Evolutionary conservation across 2,329 filamentous ascomycete genomes (phyloP).

Genomic region (Hymenoscyphus fructigenus): DNA sequence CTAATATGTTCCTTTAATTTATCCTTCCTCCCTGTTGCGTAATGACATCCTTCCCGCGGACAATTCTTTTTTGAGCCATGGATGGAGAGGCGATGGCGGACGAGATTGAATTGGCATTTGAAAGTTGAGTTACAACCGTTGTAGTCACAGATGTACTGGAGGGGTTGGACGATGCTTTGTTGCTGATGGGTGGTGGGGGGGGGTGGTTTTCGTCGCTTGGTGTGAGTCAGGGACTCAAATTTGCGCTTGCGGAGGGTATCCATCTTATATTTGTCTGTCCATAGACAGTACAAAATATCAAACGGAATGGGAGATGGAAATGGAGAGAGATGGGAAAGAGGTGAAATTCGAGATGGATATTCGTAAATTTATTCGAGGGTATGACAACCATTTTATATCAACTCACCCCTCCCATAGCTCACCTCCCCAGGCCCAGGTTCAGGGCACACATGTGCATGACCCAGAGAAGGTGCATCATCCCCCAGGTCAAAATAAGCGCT

Average conservation of each 20-base stretch:
- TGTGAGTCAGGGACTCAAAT: neutral
- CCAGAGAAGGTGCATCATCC: neutral
- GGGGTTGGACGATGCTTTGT: neutral
- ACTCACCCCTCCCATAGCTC: neutral
- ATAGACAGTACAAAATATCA: neutral
- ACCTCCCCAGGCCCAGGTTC: neutral
- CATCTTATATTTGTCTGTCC: neutral
- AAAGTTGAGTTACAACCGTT: conserved; percentile 11
- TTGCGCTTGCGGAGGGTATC: neutral
- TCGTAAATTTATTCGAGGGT: neutral
- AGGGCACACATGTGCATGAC: neutral
- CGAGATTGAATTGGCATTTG: conserved; percentile 12
- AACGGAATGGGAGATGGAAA: neutral
- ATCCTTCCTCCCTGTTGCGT: conserved; percentile 12
- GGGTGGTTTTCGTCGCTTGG: neutral
- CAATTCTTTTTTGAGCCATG: conserved; percentile 15
- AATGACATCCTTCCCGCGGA: conserved; percentile 7
- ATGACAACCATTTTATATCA: neutral
- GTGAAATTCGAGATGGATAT: neutral
- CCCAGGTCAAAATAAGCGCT: neutral
- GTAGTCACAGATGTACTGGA: conserved; percentile 5
- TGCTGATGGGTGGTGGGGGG: neutral
- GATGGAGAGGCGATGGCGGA: conserved; percentile 11
- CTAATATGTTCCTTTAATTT: conserved; percentile 15
- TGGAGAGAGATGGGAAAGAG: too few relatives aligned